Conservation (phyloP, 192 early-diverging fungal genomes). For the Kappamyces sp. region DNA sequence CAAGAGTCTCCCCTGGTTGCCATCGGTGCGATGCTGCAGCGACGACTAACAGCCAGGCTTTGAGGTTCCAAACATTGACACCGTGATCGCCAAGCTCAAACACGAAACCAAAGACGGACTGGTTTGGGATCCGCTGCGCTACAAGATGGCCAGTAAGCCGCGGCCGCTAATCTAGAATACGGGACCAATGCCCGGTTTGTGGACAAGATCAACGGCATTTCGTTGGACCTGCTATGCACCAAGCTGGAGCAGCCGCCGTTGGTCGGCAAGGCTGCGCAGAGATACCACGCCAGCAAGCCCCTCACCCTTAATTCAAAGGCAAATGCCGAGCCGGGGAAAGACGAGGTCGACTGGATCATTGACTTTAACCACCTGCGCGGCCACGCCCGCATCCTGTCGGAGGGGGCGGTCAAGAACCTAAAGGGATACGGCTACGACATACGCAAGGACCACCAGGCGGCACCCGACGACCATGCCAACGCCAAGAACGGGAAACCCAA, state of each 20-base stretch:
- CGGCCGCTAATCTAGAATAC: slow-evolving; percentile 15
- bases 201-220: slow-evolving; percentile 35
- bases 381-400: slow-evolving; percentile 29
- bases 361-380: slow-evolving; percentile 33
- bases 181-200: slow-evolving; percentile 29
- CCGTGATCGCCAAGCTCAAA: slow-evolving; percentile 33
- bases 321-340: slow-evolving; percentile 16
- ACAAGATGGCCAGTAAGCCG: slow-evolving; percentile 19
- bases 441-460: background rate
- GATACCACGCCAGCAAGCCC: background rate
- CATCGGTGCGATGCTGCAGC: slow-evolving; percentile 11
- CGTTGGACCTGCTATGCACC: slow-evolving; percentile 27
- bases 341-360: slow-evolving; percentile 19
- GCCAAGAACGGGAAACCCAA: background rate
- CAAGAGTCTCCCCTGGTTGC: slow-evolving; percentile 6
- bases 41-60: slow-evolving; percentile 22
- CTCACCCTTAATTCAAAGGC: background rate
- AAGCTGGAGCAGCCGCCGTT: background rate
- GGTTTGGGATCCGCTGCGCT: slow-evolving; percentile 27
- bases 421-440: slow-evolving; percentile 10
- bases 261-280: background rate
- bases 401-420: slow-evolving; percentile 23
- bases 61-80: slow-evolving; percentile 45
- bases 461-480: background rate
- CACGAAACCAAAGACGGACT: slow-evolving; percentile 33